Evolutionary conservation across 2,329 filamentous ascomycete genomes (phyloP).

Genomic region (Gnomoniopsis sp.): DNA sequence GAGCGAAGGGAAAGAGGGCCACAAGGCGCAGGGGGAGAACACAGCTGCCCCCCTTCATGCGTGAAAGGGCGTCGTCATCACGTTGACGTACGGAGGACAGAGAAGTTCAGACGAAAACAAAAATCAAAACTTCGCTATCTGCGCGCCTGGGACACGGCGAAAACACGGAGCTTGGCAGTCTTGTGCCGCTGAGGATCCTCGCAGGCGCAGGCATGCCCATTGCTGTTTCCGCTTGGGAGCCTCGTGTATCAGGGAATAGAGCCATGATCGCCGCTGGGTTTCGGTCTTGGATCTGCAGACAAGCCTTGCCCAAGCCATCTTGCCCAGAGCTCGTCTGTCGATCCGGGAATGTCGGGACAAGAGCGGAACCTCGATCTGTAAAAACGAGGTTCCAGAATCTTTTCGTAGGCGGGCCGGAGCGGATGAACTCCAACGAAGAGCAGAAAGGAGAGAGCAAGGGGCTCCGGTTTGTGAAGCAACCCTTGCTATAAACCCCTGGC

Average conservation of each 20-base stretch:
- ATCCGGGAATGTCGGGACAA: background rate
- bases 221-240: background rate
- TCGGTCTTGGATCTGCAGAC: background rate
- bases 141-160: background rate
- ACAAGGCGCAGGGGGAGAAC: background rate
- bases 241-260: background rate
- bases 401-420: background rate
- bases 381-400: background rate
- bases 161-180: background rate
- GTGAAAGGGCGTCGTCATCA: background rate
- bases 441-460: background rate
- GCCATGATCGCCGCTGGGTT: background rate
- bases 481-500: background rate
- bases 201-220: background rate
- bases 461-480: background rate
- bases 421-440: background rate
- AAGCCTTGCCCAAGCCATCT: background rate
- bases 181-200: background rate
- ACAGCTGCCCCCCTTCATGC: background rate
- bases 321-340: background rate
- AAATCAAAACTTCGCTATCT: background rate
- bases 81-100: constrained; percentile 1
- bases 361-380: background rate
- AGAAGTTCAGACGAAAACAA: constrained; percentile 4
- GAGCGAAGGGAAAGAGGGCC: background rate